Percentiles rank a stretch among this genome's conserved stretches.
These are phyloP conservation scores for Saturnispora saitoi DNA, from an alignment of 805 yeast genomes.

Conservation along the genomic window DNA sequence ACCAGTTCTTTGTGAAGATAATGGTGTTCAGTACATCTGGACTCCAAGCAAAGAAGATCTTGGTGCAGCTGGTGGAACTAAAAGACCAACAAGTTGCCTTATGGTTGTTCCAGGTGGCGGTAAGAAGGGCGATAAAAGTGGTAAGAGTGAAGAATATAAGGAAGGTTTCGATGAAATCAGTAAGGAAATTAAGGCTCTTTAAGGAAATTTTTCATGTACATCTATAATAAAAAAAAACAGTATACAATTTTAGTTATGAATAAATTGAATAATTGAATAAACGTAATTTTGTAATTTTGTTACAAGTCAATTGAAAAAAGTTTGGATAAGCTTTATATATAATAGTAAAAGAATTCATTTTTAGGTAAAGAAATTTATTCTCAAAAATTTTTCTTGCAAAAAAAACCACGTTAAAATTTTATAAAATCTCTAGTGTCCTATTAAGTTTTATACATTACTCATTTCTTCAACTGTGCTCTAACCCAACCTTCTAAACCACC, in stretches of 20 bases:
- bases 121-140: slow-evolving; percentile 52
- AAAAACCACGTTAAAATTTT: background rate
- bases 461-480: slow-evolving; percentile 48
- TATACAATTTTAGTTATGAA: background rate
- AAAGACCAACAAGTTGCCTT: slow-evolving; percentile 97
- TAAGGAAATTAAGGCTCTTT: slow-evolving; percentile 64
- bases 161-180: slow-evolving; percentile 89
- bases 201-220: slow-evolving; percentile 1
- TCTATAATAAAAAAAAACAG: background rate
- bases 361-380: no score
- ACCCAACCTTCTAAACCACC: slow-evolving; percentile 99
- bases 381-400: background rate
- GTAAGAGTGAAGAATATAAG: slow-evolving; percentile 78
- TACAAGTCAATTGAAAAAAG: background rate
- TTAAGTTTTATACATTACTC: slow-evolving; percentile 5
- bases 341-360: no score
- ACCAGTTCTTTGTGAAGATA: slow-evolving; percentile 95
- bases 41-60: slow-evolving; percentile 96
- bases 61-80: slow-evolving; percentile 98
- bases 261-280: slow-evolving; percentile 1
- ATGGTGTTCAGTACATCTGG: slow-evolving; percentile 82
- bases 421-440: background rate
- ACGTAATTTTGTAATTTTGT: background rate
- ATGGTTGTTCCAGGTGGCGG: slow-evolving; percentile 97
- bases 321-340: background rate